Base-by-base conservation (phyloP, 2,329 filamentous ascomycete genomes). In the Byssochlamys sp. region DNA sequence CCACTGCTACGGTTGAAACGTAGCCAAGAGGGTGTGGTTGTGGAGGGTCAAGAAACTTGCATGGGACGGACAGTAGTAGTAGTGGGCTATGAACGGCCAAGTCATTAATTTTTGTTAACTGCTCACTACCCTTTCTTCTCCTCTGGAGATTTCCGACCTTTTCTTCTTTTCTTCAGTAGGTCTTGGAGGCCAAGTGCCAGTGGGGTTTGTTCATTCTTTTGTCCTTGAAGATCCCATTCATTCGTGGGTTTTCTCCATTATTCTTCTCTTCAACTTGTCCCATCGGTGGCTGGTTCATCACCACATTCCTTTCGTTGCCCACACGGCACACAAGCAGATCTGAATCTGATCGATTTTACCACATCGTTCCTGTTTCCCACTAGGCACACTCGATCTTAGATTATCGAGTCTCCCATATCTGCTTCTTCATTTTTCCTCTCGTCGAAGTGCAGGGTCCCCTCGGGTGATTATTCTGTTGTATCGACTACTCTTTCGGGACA, bases 271-370 rank as follows among this genome's bases (percentile, higher is more conserved):
- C 49, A 28, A 45, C 39, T 45, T 19, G 5, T 45, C 25, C 25
- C 49, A 9, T 51, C 53, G 54, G 65, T 67, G 65, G 65, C 65
- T 57, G 63, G 61, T 45, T 67, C 64, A 66, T 63, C 54, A 55
- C 60, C 24, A 61, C 66, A 69, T 69, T 69, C 67, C 62, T 63
- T 63, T 66, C 62, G 66, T 69, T 68, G 64, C 65, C 65, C 52
- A 35, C 45, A 54, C 61, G 56, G 64, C 62, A 51, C 27, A 27
- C 49, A 9, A 26, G 25, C 24, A 51, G n/a, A 51, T 51, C 25
- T 28, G 27, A 28, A 26, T 24, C 19, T 14, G 49, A 26, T 28
- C 49, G 25, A 51, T 14, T 51, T 28, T 51, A 12, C 49, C 49
- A 2, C 7, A n/a, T n/a, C 24, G 11, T 26, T 51, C 49, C 14